Percentiles rank a stretch among this genome's conserved stretches.
These are phyloP conservation scores for Chrysosporium keratinophilum DNA, from an alignment of 2,329 filamentous ascomycete genomes.

Conservation along the genomic window DNA sequence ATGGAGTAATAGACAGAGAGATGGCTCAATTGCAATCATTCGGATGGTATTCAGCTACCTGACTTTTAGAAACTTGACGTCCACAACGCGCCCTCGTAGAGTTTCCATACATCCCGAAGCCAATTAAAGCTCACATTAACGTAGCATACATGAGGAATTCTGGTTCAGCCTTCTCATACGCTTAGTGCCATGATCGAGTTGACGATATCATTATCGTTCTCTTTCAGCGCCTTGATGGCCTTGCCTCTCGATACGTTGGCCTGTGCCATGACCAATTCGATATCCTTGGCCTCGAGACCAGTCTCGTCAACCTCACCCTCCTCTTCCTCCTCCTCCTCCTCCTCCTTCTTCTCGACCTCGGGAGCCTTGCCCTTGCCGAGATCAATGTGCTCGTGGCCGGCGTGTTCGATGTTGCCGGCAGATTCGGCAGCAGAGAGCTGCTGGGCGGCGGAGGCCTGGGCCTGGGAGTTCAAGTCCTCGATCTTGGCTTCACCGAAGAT, in stretches of 20 bases:
- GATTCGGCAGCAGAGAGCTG: slow-evolving; percentile 74
- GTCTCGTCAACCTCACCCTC: slow-evolving; percentile 91
- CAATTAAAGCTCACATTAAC: background rate
- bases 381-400: slow-evolving; percentile 47
- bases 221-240: slow-evolving; percentile 88
- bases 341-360: slow-evolving; percentile 52
- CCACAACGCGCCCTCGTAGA: slow-evolving; percentile 5
- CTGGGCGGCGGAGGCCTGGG: slow-evolving; percentile 89
- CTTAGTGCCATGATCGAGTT: slow-evolving; percentile 99
- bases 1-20: background rate
- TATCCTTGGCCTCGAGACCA: slow-evolving; percentile 97
- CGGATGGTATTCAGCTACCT: slow-evolving; percentile 4
- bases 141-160: background rate
- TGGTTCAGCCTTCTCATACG: slow-evolving; percentile 43
- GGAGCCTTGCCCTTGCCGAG: slow-evolving; percentile 57
- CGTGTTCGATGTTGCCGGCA: slow-evolving; percentile 50
- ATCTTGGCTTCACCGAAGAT: slow-evolving; percentile 99
- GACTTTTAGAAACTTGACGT: slow-evolving; percentile 8
- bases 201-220: slow-evolving; percentile 99
- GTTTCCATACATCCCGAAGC: slow-evolving; percentile 7
- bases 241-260: slow-evolving; percentile 95
- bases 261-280: slow-evolving; percentile 97
- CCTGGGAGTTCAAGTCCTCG: slow-evolving; percentile 97
- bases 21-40: slow-evolving; percentile 3
- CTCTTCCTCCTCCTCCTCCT: slow-evolving; percentile 83